Conservation (phyloP, 2,329 filamentous ascomycete species). For the Juglanconis oblonga region DNA sequence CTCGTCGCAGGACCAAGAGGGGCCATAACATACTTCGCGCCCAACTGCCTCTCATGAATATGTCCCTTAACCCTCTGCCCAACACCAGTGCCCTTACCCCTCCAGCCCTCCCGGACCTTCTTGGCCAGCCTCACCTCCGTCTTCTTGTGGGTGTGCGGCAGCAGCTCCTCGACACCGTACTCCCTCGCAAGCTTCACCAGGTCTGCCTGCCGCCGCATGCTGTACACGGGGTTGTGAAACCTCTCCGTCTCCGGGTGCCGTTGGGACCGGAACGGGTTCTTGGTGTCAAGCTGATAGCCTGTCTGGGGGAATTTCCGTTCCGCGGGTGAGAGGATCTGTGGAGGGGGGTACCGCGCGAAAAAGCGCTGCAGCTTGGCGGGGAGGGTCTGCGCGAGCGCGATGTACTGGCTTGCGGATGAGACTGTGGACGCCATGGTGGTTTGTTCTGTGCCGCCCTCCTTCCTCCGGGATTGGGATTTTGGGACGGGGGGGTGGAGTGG, state of each 20-base stretch:
- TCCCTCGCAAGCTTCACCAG: conserved; percentile 80
- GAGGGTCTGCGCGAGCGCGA: conserved; percentile 67
- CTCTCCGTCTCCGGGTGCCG: conserved; percentile 76
- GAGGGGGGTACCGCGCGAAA: conserved; percentile 85
- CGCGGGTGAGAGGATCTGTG: conserved; percentile 48
- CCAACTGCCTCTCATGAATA: conserved; percentile 82
- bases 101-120: conserved; percentile 74
- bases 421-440: conserved; percentile 21
- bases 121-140: conserved; percentile 67
- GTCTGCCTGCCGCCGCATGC: conserved; percentile 83
- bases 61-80: conserved; percentile 96
- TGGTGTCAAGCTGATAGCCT: conserved; percentile 53
- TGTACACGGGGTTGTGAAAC: conserved; percentile 82
- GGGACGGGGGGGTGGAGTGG: neutral
- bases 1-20: neutral
- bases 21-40: conserved; percentile 57
- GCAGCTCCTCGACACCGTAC: conserved; percentile 75
- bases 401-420: conserved; percentile 30
- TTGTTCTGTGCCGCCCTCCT: conserved; percentile 15
- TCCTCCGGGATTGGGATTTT: conserved; percentile 13
- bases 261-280: conserved; percentile 78
- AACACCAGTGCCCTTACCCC: conserved; percentile 88
- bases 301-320: conserved; percentile 34
- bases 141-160: conserved; percentile 75
- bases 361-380: conserved; percentile 79